These are phyloP conservation scores for Neoboletus magnificus DNA, from an alignment of 768 basidiomycete genomes.

Conservation along the genomic window DNA sequence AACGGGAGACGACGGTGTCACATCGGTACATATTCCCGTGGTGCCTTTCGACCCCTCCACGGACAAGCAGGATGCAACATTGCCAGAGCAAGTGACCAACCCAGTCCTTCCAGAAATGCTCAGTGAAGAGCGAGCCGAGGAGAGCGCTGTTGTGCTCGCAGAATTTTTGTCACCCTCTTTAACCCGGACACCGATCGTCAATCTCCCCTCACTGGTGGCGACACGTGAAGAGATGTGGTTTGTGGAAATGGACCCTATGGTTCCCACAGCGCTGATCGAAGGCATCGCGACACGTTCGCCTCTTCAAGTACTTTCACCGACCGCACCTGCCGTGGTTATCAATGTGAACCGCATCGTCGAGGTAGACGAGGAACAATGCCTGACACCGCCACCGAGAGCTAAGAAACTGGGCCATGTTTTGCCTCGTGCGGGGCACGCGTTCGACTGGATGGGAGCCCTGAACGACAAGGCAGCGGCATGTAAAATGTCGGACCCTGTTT, in stretches of 20 bases:
- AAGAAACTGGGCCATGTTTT: not conserved
- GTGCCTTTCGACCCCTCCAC: not conserved
- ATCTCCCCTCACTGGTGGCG: slow-evolving; percentile 12
- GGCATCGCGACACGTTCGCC: slow-evolving; percentile 14
- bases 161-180: not conserved
- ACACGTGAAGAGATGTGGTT: not conserved
- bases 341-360: not conserved
- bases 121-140: not conserved
- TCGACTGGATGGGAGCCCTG: not conserved
- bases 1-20: not conserved
- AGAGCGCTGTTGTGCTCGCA: not conserved
- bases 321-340: slow-evolving; percentile 3
- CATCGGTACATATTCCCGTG: not conserved
- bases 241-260: not conserved
- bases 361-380: not conserved
- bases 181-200: not conserved
- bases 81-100: not conserved
- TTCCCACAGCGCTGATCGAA: not conserved
- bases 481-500: not conserved
- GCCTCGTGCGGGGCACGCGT: not conserved
- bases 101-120: not conserved
- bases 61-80: not conserved
- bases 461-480: not conserved
- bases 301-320: not conserved
- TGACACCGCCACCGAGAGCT: not conserved